Conservation (phyloP, 768 basidiomycete species). For the Boletus bicolor region DNA sequence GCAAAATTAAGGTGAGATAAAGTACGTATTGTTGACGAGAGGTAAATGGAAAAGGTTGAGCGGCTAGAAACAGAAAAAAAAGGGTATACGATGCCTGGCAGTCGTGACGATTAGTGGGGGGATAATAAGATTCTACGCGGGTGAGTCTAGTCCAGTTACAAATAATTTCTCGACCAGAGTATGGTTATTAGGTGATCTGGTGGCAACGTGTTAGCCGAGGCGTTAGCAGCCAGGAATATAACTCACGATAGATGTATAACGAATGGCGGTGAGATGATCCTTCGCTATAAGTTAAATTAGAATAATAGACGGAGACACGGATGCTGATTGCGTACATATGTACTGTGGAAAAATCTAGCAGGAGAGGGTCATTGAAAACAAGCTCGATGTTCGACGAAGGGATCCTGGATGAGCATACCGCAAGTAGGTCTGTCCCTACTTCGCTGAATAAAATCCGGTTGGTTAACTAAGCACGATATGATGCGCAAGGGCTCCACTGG, state of each 20-base stretch:
- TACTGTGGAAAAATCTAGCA: not conserved
- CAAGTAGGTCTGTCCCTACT: not conserved
- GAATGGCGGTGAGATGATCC: not conserved
- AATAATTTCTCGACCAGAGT: not conserved
- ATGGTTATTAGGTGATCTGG: slow-evolving; percentile 3
- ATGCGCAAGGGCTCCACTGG: not conserved
- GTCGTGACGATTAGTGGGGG: not conserved
- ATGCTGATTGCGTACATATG: too few relatives aligned
- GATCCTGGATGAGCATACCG: not conserved
- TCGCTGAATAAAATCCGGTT: not conserved
- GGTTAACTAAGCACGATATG: not conserved
- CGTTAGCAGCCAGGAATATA: not conserved
- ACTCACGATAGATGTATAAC: not conserved
- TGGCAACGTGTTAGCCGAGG: not conserved
- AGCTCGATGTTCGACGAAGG: not conserved
- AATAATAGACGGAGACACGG: not conserved
- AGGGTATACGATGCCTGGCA: not conserved
- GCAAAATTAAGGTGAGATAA: not conserved
- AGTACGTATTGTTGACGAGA: not conserved
- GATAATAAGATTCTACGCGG: not conserved
- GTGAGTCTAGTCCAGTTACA: not conserved
- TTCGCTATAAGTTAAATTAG: not conserved
- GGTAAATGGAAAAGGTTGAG: not conserved
- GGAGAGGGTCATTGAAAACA: not conserved
- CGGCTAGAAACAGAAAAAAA: not conserved